These are phyloP conservation scores for Phoma sp. DNA, from an alignment of 2,329 filamentous ascomycete genomes.

Conservation along the genomic window DNA sequence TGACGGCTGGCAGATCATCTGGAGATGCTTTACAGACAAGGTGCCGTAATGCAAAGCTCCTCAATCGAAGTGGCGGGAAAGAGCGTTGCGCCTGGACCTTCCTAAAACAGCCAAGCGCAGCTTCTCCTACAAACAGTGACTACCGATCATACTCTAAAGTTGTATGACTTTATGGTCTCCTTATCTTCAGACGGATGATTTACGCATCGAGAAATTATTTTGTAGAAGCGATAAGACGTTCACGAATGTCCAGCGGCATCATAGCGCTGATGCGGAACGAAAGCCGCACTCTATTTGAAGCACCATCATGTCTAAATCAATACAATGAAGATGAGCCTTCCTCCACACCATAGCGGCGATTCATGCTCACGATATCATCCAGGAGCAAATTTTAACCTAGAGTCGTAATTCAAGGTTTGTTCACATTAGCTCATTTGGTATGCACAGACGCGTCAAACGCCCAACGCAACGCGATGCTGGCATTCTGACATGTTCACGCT, in stretches of 20 bases:
- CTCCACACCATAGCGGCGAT: not conserved
- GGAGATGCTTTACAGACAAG: not conserved
- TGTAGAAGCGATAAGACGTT: not conserved
- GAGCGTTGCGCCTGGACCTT: slow-evolving; percentile 2
- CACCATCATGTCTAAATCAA: not conserved
- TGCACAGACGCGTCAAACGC: not conserved
- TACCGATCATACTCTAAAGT: not conserved
- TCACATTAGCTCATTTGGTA: not conserved
- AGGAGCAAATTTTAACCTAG: not conserved
- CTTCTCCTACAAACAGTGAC: not conserved
- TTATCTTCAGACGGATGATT: not conserved
- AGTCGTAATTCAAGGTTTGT: not conserved
- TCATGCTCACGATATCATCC: not conserved
- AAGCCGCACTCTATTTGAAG: not conserved
- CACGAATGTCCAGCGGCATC: not conserved
- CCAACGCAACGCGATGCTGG: too few species aligned
- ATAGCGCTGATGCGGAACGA: not conserved
- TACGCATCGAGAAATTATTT: not conserved
- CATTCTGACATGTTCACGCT: not conserved
- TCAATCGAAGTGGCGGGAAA: not conserved
- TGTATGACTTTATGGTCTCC: not conserved
- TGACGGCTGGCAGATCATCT: not conserved
- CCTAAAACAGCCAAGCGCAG: slow-evolving; percentile 1
- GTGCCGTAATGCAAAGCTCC: not conserved
- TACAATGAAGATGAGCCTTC: not conserved